Conservation (phyloP, 169 alveolate genomes). For the Neospora caninum region DNA sequence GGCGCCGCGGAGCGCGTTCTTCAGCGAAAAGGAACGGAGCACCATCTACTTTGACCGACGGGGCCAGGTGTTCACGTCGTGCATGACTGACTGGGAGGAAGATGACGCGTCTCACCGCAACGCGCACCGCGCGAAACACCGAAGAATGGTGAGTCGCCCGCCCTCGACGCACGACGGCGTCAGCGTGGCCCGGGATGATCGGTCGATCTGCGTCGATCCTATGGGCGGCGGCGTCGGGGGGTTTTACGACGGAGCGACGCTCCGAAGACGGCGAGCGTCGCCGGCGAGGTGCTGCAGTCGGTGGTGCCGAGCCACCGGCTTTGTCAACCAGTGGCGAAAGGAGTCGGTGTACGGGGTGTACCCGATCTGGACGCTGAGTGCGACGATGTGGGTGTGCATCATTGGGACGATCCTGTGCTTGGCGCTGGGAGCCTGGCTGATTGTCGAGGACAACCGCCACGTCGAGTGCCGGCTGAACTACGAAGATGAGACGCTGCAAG, state of each 20-base stretch:
- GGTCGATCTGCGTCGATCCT: not conserved
- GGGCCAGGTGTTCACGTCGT: not conserved
- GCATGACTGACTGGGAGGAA: not conserved
- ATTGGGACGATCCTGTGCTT: conserved; percentile 1
- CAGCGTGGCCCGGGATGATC: not conserved
- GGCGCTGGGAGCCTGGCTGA: conserved; percentile 4
- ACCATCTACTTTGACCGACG: not conserved
- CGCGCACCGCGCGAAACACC: not conserved
- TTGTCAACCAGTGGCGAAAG: not conserved
- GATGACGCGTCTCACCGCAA: not conserved
- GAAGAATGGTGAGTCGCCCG: not conserved
- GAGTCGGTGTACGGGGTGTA: conserved; percentile 7
- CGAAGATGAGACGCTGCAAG: conserved; percentile 8
- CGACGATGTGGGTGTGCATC: conserved; percentile 17
- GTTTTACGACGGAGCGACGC: not conserved
- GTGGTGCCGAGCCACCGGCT: not conserved
- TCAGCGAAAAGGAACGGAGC: not conserved
- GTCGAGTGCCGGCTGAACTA: conserved; percentile 48
- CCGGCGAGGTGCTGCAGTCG: not conserved
- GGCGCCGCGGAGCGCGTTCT: not conserved
- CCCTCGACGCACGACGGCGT: not conserved
- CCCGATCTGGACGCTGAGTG: conserved; percentile 11
- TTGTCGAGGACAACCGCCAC: not conserved
- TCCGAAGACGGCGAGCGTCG: not conserved
- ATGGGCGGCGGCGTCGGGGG: not conserved